These are phyloP conservation scores for Athelia sp. DNA, from an alignment of 1,284 basidiomycete genomes.

Conservation along the genomic window DNA sequence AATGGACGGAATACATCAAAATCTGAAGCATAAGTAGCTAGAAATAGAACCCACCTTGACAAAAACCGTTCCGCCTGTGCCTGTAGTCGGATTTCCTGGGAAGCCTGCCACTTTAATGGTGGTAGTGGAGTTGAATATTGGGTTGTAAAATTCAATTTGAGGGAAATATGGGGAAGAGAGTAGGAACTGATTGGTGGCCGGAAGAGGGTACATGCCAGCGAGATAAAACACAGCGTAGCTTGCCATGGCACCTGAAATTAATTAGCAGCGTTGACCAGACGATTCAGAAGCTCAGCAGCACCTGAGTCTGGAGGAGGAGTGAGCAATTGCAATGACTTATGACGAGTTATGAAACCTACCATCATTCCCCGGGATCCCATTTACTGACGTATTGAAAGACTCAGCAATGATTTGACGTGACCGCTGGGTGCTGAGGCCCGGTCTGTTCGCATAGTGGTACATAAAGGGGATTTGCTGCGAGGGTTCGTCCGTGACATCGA, in stretches of 20 bases:
- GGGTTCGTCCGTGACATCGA: slow-evolving; percentile 55
- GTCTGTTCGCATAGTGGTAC: slow-evolving; percentile 59
- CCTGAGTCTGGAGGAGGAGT: slow-evolving; percentile 31
- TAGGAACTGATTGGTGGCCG: slow-evolving; percentile 54
- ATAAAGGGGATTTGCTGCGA: slow-evolving; percentile 61
- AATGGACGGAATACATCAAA: too few species aligned
- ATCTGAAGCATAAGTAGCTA: too few species aligned
- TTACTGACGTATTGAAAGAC: slow-evolving; percentile 49
- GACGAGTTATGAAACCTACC: slow-evolving; percentile 27
- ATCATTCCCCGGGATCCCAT: slow-evolving; percentile 58
- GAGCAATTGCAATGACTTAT: not conserved
- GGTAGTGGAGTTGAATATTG: slow-evolving; percentile 47
- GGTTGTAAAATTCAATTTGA: slow-evolving; percentile 54
- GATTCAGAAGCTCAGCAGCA: slow-evolving; percentile 5
- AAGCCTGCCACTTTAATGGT: too few species aligned
- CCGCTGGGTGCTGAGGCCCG: slow-evolving; percentile 50
- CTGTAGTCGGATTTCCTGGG: too few species aligned
- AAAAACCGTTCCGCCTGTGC: too few species aligned
- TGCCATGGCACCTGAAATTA: slow-evolving; percentile 56
- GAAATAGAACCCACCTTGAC: too few species aligned
- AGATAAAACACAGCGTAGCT: slow-evolving; percentile 61
- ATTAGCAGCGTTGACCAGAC: too few species aligned
- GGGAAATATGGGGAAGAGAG: slow-evolving; percentile 61
- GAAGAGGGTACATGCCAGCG: slow-evolving; percentile 55
- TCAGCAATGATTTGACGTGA: slow-evolving; percentile 49